A percentile compares a stretch with the other conserved stretches of the same genome.
phyloP scores from a whole-genome alignment of 1,284 basidiomycete species.

The Tilletia caries region DNA sequence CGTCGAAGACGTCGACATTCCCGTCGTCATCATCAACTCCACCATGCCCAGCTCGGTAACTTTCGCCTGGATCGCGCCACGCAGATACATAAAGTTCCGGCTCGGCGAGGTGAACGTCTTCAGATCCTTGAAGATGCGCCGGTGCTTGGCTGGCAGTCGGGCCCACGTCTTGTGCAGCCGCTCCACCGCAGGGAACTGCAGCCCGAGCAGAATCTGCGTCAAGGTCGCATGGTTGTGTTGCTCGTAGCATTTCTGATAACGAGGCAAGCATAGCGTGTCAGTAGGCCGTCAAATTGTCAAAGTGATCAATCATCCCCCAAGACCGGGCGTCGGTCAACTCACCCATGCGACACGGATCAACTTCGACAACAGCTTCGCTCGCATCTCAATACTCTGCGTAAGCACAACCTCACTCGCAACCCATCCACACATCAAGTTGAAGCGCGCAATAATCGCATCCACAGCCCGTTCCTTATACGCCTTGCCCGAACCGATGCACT shows the following conservation, averaged over 20 bases:
- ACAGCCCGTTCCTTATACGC: conserved; percentile 33
- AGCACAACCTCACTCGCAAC: conserved; percentile 69
- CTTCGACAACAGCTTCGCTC: conserved; percentile 69
- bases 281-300: not conserved
- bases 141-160: conserved; percentile 70
- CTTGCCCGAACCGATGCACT: conserved; percentile 57
- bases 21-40: conserved; percentile 23
- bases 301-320: not conserved
- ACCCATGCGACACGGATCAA: conserved; percentile 84
- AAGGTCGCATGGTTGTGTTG: conserved; percentile 76
- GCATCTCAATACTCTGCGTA: conserved; percentile 58
- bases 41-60: conserved; percentile 26
- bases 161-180: conserved; percentile 69
- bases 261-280: not conserved
- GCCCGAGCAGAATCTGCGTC: conserved; percentile 74
- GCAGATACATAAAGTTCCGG: conserved; percentile 68
- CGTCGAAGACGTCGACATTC: not conserved
- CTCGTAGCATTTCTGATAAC: conserved; percentile 71
- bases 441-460: conserved; percentile 72
- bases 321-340: conserved; percentile 50
- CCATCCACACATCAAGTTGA: conserved; percentile 81
- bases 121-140: conserved; percentile 71
- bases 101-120: conserved; percentile 66
- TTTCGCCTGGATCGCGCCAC: conserved; percentile 41
- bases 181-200: conserved; percentile 70